Base-by-base conservation (phyloP, 1,284 basidiomycete species). In the Spongiforma sp. region DNA sequence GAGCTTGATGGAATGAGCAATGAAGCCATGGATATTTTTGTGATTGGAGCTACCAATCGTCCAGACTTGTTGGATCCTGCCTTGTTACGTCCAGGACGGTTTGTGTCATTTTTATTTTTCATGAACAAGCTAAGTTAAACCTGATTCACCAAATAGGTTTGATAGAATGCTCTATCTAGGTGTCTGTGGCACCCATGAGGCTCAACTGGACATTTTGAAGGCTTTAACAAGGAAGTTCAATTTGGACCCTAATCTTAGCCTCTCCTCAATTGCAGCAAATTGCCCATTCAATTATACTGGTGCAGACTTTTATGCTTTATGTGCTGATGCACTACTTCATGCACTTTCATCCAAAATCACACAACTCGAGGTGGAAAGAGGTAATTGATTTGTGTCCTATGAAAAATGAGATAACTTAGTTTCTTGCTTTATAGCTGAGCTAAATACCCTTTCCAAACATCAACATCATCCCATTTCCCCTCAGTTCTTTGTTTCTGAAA, bases 221-320 rank as follows among this genome's bases (percentile, higher is more conserved):
- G 96, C 98, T 2, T 80, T 99, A 62, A 99, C 98, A 4, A 82
- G 96, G 63, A 98, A 97, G 76, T 99, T 99, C 83, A 88, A 87
- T 57, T 84, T 99, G 30, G 87, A 94, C 69, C 84, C 90, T 0
- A 81, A 81, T 59, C 82, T 97, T 11, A 82, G 91, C 69, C 84
- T 99, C 19, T 76, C 79, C 36, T 73, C 75, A 10, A 80, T 99
- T 57, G 93, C 93, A 17, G 83, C 91, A 46, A 81, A 83, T 60
- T 99, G 96, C 67, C 91, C 95, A 0, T 95, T 98, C 82, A 95
- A 97, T 75, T 95, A 93, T 73, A 98, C 96, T 5, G 96, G 98
- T 32, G 98, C 98, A 39, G 98, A 99, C 78, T 96, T 99, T 70
- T 99, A 99, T 80, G 97, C 98, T 0, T 82, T 99, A 19, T 99